These are phyloP conservation scores for Acanthochlamys bracteata DNA, from an alignment of 106 monocot species.

Conservation along the genomic window DNA sequence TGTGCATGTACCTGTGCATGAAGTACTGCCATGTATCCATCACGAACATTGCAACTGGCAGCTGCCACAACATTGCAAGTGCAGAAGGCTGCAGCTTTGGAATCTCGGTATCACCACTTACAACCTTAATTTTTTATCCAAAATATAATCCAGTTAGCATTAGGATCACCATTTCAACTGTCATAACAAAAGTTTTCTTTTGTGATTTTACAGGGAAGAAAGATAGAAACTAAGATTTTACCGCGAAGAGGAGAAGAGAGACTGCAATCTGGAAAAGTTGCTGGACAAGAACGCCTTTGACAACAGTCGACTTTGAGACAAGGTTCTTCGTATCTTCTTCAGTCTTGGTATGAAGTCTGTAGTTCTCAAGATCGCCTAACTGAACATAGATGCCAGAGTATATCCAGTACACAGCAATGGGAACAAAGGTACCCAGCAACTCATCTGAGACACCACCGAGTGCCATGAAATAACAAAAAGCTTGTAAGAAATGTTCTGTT, in stretches of 20 bases:
- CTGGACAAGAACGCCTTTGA: constrained; percentile 66
- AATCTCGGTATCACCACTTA: neutral
- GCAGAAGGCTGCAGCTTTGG: neutral
- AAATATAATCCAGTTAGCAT: too few species aligned
- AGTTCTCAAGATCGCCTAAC: constrained; percentile 31
- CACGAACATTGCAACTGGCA: constrained; percentile 25
- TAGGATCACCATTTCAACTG: too few species aligned
- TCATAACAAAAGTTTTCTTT: too few species aligned
- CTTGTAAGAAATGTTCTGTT: too few species aligned
- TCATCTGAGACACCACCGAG: constrained; percentile 47
- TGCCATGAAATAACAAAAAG: constrained; percentile 14
- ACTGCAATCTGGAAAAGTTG: constrained; percentile 55
- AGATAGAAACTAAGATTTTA: constrained; percentile 4
- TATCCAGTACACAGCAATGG: constrained; percentile 69
- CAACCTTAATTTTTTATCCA: too few species aligned
- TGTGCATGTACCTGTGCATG: constrained; percentile 47
- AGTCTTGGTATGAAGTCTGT: constrained; percentile 48
- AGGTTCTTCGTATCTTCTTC: constrained; percentile 58
- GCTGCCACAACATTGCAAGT: constrained; percentile 6
- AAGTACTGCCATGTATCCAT: constrained; percentile 52
- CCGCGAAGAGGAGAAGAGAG: constrained; percentile 46
- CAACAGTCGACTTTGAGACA: constrained; percentile 43
- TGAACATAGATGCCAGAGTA: constrained; percentile 68
- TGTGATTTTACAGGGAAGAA: too few species aligned
- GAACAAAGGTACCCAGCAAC: constrained; percentile 51